Evolutionary conservation across 2,329 filamentous ascomycete genomes (phyloP), one percentile per base, ranked within the genome.

Genomic region (Talaromyces pinophilus): DNA sequence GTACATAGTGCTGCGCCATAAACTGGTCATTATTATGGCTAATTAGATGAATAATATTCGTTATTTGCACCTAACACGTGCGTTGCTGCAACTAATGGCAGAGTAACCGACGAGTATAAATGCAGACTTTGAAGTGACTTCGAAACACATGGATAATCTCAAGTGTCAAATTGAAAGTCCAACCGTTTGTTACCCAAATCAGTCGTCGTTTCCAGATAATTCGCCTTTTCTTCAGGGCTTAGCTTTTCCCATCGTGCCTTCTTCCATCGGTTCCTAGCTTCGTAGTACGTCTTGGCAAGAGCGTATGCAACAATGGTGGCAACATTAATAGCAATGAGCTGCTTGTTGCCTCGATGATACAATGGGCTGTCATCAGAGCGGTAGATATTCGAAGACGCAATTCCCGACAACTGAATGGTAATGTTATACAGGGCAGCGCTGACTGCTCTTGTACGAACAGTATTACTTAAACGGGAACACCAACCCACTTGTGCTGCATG

Each of bases 331-430:
- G 79, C 83, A 40, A 89, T 82, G 55, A 87, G 79, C 2, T 87
- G 82, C 19, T 79, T 84, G 75, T 88, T 88, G 5, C 86, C 86
- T 3, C 72, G 80, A 66, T 84, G 83, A 72, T 87, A 88, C 71
- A 84, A 83, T 0, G 86, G 86, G 2, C 79, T 78, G 64, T 88
- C 86, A 64, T 82, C 78, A 13, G 83, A 75, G 38, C 85, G 82
- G 70, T 87, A 87, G 66, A 87, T 84, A 64, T 80, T 79, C 46
- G 73, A 77, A 5, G 70, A 71, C 62, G 82, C 75, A 42, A 82
- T 80, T 61, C 72, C 81, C 17, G 75, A 77, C 1, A 75, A 70
- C 68, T 82, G 81, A 2, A 82, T 80, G 61, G 72, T 72, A 79
- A 82, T 82, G 61, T 82, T 82, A 67, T 82, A 82, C 15, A 82